Conservation (phyloP, 192 early-diverging fungal species). For the Dissophora globulifera region DNA sequence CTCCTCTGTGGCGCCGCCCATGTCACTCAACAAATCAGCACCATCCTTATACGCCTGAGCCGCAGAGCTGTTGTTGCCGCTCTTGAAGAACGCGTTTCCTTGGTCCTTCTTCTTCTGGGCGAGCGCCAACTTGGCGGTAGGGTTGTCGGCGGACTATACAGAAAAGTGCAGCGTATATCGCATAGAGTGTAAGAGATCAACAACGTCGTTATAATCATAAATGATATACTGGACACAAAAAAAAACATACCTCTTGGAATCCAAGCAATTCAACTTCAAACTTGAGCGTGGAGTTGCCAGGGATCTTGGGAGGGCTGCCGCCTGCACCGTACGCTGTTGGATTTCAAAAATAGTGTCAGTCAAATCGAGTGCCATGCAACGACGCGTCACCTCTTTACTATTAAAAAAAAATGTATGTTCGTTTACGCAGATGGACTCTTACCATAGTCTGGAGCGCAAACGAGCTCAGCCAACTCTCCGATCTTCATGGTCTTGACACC, state of each 20-base stretch:
- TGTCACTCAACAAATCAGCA: slow-evolving; percentile 35
- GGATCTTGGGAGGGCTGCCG: slow-evolving; percentile 50
- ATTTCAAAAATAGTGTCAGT: no score
- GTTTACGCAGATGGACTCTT: no score
- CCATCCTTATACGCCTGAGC: slow-evolving; percentile 48
- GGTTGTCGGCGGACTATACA: slow-evolving; percentile 40
- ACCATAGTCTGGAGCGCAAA: slow-evolving; percentile 56
- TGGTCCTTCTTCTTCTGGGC: slow-evolving; percentile 53
- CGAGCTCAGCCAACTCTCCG: slow-evolving; percentile 53
- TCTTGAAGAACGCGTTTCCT: slow-evolving; percentile 55
- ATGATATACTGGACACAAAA: no score
- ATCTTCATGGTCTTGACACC: slow-evolving; percentile 57
- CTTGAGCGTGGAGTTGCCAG: slow-evolving; percentile 51
- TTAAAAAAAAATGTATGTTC: no score
- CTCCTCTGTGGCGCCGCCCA: slow-evolving; percentile 26
- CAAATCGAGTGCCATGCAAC: no score
- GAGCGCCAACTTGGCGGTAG: slow-evolving; percentile 39
- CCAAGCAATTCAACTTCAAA: slow-evolving; percentile 56
- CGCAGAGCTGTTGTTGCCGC: slow-evolving; percentile 30
- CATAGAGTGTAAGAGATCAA: no score
- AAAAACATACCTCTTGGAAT: slow-evolving; percentile 50
- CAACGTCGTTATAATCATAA: no score
- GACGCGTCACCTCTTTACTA: no score
- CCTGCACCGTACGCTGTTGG: slow-evolving; percentile 46
- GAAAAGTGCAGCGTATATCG: background rate